Evolutionary conservation across 495 filamentous ascomycete genomes (phyloP).

Genomic region (Neurospora sp.): DNA sequence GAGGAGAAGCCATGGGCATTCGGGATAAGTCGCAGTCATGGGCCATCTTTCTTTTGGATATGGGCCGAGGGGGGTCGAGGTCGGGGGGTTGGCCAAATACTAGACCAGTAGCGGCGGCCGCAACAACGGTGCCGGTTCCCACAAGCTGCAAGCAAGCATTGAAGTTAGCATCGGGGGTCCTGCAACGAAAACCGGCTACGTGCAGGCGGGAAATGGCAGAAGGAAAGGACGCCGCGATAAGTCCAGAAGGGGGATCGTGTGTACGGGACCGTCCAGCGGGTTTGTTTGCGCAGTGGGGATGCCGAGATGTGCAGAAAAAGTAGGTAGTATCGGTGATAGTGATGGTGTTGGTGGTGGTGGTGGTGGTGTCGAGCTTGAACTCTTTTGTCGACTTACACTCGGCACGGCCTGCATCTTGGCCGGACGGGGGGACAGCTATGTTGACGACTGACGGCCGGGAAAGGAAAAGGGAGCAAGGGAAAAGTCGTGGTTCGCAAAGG

Average conservation of each 20-base stretch:
- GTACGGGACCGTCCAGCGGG: background rate
- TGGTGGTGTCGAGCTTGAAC: background rate
- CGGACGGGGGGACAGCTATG: conserved; percentile 22
- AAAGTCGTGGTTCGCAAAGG: conserved; percentile 24
- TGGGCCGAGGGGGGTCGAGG: conserved; percentile 17
- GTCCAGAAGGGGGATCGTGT: background rate
- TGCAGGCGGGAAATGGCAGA: background rate
- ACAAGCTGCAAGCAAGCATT: conserved; percentile 34
- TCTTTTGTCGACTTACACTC: conserved; percentile 43
- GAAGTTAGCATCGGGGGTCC: conserved; percentile 7
- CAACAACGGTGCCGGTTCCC: conserved; percentile 48
- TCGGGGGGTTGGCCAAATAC: conserved; percentile 42
- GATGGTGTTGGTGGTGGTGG: background rate
- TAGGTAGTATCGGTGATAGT: background rate
- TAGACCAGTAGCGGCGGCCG: conserved; percentile 46
- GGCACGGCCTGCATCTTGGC: conserved; percentile 53
- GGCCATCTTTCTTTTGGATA: conserved; percentile 31
- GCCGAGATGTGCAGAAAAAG: background rate
- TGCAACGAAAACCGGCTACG: conserved; percentile 7
- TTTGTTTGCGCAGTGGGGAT: background rate
- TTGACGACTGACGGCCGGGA: conserved; percentile 29
- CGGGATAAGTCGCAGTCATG: conserved; percentile 29
- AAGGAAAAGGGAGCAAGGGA: conserved; percentile 24
- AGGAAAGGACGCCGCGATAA: background rate
- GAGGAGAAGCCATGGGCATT: conserved; percentile 25